phyloP scores from a whole-genome alignment of 768 basidiomycete genomes.

The Pleurotus eryngii region DNA sequence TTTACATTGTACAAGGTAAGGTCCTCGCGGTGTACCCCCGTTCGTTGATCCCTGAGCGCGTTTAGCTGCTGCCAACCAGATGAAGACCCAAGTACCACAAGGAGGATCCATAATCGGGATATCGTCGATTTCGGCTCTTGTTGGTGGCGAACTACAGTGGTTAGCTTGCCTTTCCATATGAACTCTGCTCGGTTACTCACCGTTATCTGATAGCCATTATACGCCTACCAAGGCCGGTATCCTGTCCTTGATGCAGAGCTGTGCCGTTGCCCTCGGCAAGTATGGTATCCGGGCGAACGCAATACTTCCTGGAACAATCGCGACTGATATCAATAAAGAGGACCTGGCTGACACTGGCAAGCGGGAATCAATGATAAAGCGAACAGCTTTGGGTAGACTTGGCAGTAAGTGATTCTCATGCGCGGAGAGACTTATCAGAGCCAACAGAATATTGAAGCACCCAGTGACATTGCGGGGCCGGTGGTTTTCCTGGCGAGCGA shows the following conservation, averaged over 20 bases:
- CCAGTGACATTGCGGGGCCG: constrained; percentile 73
- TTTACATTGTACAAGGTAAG: constrained; percentile 64
- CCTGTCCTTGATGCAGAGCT: constrained; percentile 75
- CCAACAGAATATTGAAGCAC: constrained; percentile 29
- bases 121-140: constrained; percentile 76
- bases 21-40: not conserved
- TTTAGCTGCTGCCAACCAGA: constrained; percentile 67
- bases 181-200: not conserved
- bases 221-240: constrained; percentile 81
- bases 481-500: constrained; percentile 73
- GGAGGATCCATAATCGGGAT: constrained; percentile 76
- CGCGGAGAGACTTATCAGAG: not conserved
- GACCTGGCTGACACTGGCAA: constrained; percentile 61
- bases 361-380: constrained; percentile 57
- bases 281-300: constrained; percentile 73
- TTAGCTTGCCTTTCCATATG: constrained; percentile 18
- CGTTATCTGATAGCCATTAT: constrained; percentile 48
- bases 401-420: constrained; percentile 39
- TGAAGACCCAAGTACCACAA: constrained; percentile 64
- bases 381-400: constrained; percentile 65
- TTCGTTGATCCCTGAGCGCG: constrained; percentile 7
- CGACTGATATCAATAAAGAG: constrained; percentile 75
- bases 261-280: constrained; percentile 74
- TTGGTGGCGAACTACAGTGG: constrained; percentile 73
- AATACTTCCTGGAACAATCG: constrained; percentile 73